Percentiles rank a stretch among this genome's conserved stretches.
Conservation (phyloP, 345 rosid genomes). For the Salix dunnii region DNA sequence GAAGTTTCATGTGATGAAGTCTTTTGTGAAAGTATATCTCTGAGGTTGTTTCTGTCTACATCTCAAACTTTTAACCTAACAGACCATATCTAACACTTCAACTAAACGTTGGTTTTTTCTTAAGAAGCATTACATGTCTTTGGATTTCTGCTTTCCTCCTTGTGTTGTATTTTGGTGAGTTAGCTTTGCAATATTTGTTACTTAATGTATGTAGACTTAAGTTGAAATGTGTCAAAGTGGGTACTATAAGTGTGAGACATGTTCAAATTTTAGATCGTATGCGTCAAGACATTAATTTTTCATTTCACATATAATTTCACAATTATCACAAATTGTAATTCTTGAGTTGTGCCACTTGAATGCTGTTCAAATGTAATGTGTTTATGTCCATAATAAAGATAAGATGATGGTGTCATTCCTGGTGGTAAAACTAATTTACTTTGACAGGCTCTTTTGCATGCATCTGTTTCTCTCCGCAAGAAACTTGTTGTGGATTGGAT, state of each 20-base stretch:
- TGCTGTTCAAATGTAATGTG: background rate
- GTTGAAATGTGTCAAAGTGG: background rate
- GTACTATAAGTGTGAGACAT: background rate
- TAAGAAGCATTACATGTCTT: background rate
- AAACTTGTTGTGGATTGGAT: conserved; percentile 91
- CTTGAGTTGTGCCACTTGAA: background rate
- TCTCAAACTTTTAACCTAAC: background rate
- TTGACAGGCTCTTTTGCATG: conserved; percentile 89
- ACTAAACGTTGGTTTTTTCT: background rate
- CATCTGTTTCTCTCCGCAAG: conserved; percentile 71
- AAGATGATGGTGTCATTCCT: background rate
- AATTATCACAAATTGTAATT: background rate
- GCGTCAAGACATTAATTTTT: background rate
- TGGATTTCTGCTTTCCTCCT: background rate
- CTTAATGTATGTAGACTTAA: background rate
- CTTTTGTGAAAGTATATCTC: background rate
- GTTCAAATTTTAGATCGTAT: background rate
- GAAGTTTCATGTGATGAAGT: background rate
- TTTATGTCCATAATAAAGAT: background rate
- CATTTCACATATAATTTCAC: background rate
- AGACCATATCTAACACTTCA: background rate
- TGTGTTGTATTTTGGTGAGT: background rate
- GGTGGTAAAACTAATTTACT: background rate
- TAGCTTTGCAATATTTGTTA: background rate
- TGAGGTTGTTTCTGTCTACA: background rate